A percentile compares a stretch with the other conserved stretches of the same genome.
Evolutionary conservation across 257 asterid species (phyloP).

Genomic region (Capsicum chinense): DNA sequence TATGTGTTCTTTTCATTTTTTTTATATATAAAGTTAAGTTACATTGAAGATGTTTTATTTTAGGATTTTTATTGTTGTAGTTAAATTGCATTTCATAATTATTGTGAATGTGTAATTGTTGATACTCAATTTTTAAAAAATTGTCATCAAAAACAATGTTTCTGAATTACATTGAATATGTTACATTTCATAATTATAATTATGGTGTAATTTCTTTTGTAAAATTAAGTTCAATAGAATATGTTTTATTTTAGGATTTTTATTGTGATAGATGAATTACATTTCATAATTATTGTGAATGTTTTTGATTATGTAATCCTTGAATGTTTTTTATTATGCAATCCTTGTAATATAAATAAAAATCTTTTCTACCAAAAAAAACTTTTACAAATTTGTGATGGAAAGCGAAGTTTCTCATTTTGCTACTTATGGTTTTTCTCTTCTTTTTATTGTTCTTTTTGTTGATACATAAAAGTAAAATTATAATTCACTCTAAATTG

Average conservation of each 20-base stretch:
- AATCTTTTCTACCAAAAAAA: neutral
- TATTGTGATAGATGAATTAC: neutral
- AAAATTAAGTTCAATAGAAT: neutral
- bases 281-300: neutral
- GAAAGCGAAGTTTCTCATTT: no score
- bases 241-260: neutral
- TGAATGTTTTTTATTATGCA: no score
- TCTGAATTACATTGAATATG: neutral
- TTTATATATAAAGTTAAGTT: neutral
- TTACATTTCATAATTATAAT: no score
- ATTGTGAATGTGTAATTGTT: slow-evolving; percentile 1
- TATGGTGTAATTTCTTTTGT: no score
- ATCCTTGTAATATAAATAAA: no score
- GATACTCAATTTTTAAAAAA: neutral
- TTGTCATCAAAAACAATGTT: neutral
- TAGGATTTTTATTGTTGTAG: neutral
- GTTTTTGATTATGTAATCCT: neutral
- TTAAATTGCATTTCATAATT: neutral
- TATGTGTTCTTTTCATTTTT: no score
- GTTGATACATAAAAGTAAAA: no score
- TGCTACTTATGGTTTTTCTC: no score
- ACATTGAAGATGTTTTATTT: neutral
- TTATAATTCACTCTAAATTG: no score
- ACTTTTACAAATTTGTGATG: neutral
- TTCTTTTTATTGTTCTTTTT: no score